phyloP scores from a whole-genome alignment of 768 basidiomycete genomes.

The Udeniomyces megalosporus region DNA sequence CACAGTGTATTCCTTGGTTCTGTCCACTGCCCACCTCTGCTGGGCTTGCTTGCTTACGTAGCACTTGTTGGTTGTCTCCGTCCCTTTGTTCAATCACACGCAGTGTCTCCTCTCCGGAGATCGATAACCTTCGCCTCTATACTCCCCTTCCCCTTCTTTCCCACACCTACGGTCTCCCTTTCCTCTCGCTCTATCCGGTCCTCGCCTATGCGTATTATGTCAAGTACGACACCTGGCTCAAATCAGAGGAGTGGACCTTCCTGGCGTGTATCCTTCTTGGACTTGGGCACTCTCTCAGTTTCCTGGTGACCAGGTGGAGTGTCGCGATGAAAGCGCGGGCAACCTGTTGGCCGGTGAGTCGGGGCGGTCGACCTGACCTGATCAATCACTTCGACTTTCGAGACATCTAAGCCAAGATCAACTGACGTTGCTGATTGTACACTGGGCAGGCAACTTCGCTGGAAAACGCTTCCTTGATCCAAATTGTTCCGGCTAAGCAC shows the following conservation, averaged over 20 bases:
- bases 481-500: slow-evolving; percentile 61
- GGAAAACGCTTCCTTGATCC: slow-evolving; percentile 37
- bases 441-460: not conserved
- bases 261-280: slow-evolving; percentile 72
- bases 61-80: too few relatives aligned
- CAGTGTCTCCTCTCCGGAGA: slow-evolving; percentile 26
- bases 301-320: slow-evolving; percentile 81
- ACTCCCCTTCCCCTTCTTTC: slow-evolving; percentile 28
- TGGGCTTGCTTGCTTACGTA: too few relatives aligned
- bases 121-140: slow-evolving; percentile 29
- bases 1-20: too few relatives aligned
- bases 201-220: slow-evolving; percentile 68
- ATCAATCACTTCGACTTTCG: too few relatives aligned
- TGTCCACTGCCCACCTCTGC: too few relatives aligned
- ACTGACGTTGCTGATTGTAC: too few relatives aligned
- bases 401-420: too few relatives aligned
- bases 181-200: slow-evolving; percentile 31
- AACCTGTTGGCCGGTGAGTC: slow-evolving; percentile 53
- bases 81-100: not conserved
- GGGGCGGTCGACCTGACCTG: not conserved
- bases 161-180: slow-evolving; percentile 31
- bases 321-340: slow-evolving; percentile 59
- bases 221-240: slow-evolving; percentile 30
- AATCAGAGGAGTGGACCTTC: slow-evolving; percentile 89
- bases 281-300: slow-evolving; percentile 77